phyloP scores from a whole-genome alignment of 495 filamentous ascomycete genomes.

The Trichocladium antarcticum region DNA sequence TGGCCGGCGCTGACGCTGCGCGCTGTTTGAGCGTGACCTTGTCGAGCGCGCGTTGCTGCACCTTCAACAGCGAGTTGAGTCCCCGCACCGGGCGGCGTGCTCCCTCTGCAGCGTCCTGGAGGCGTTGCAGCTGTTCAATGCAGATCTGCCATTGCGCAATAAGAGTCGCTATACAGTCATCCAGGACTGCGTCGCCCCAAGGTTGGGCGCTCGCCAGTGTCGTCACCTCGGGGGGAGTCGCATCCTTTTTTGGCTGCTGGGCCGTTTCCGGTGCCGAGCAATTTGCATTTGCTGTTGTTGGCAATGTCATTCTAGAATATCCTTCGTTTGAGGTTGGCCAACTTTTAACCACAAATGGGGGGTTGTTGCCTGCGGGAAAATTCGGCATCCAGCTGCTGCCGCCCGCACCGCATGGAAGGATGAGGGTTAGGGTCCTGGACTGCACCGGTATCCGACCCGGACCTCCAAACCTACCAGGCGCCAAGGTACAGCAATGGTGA shows the following conservation, averaged over 20 bases:
- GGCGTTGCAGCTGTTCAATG: conserved; percentile 17
- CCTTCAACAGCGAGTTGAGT: conserved; percentile 17
- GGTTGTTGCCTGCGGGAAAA: neutral
- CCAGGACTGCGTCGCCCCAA: neutral
- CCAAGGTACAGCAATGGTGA: no score
- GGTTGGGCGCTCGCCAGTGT: no score
- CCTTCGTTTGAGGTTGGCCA: no score
- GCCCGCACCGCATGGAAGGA: neutral
- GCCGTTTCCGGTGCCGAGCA: no score
- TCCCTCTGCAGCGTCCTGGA: conserved; percentile 13
- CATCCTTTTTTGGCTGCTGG: no score
- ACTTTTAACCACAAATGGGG: no score
- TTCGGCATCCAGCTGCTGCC: neutral
- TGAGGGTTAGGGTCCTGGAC: neutral
- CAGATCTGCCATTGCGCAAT: conserved; percentile 19
- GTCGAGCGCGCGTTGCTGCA: conserved; percentile 24
- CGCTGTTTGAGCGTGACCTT: conserved; percentile 16
- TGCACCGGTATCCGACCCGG: no score
- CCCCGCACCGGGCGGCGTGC: conserved; percentile 15
- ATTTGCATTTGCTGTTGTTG: no score
- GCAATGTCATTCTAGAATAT: no score
- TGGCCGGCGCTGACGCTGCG: neutral
- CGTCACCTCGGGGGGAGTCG: no score
- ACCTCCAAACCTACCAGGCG: no score
- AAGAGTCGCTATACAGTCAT: conserved; percentile 14